These are phyloP conservation scores for Trametes hirsuta DNA, from an alignment of 1,284 basidiomycete genomes.

Conservation along the genomic window DNA sequence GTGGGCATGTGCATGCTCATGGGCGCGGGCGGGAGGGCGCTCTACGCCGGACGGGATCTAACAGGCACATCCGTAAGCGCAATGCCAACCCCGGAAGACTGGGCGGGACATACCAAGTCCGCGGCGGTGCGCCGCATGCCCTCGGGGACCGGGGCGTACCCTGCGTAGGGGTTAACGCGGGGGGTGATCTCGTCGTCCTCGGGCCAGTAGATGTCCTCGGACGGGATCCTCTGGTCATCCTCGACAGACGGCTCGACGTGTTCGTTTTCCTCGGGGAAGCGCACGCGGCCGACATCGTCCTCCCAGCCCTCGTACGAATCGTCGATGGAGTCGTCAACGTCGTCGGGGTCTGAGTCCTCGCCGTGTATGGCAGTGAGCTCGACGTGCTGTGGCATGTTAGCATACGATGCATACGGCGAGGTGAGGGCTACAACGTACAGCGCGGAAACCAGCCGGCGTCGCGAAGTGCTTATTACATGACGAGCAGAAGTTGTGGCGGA, in stretches of 20 bases:
- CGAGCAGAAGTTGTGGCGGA: conserved; percentile 32
- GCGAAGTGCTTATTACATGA: conserved; percentile 30
- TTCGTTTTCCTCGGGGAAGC: conserved; percentile 31
- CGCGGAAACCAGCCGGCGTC: conserved; percentile 31
- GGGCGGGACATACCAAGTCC: not conserved
- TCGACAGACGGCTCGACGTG: conserved; percentile 1
- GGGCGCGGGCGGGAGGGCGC: not conserved
- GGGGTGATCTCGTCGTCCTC: conserved; percentile 26
- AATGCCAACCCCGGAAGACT: not conserved
- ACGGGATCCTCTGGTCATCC: conserved; percentile 15
- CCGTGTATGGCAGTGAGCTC: conserved; percentile 34
- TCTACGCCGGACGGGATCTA: not conserved
- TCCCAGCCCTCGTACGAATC: conserved; percentile 34
- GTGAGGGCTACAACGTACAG: conserved; percentile 20
- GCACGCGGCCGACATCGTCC: conserved; percentile 27
- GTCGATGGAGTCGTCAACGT: conserved; percentile 23
- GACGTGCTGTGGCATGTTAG: conserved; percentile 28
- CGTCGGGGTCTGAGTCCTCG: conserved; percentile 27
- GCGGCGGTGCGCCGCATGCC: not conserved
- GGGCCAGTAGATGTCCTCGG: conserved; percentile 29
- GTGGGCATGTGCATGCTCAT: not conserved
- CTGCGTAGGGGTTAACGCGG: conserved; percentile 19
- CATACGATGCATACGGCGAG: not conserved
- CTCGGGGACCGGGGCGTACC: conserved; percentile 20
- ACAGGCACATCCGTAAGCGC: not conserved